phyloP scores from a whole-genome alignment of 2,329 filamentous ascomycete genomes.

The Xylariaceae sp. region DNA sequence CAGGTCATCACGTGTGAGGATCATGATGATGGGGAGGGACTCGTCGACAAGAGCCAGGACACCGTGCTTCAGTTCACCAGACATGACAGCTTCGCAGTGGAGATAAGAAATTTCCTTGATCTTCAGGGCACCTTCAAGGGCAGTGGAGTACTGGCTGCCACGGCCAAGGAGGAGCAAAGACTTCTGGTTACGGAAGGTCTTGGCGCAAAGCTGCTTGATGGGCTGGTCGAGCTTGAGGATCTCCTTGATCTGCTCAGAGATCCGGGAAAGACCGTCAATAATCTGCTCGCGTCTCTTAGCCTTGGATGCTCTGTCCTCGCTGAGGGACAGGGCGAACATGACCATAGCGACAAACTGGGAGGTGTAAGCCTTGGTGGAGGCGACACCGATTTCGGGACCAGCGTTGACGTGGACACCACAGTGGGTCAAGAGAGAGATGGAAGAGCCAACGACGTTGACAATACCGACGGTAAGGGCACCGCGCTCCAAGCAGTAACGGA shows the following conservation, averaged over 20 bases:
- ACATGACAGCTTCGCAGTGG: slow-evolving; percentile 99
- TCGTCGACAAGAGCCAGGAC: slow-evolving; percentile 96
- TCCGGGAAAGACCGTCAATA: slow-evolving; percentile 82
- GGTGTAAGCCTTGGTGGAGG: slow-evolving; percentile 98
- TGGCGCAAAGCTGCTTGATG: slow-evolving; percentile 90
- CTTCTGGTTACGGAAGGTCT: slow-evolving; percentile 96
- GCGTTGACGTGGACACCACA: slow-evolving; percentile 99
- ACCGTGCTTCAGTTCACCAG: slow-evolving; percentile 97
- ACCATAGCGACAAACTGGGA: slow-evolving; percentile 99
- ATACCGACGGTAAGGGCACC: slow-evolving; percentile 96
- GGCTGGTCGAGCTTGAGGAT: slow-evolving; percentile 86
- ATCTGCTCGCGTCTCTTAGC: slow-evolving; percentile 87
- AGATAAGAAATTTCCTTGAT: slow-evolving; percentile 99
- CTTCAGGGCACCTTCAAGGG: slow-evolving; percentile 94
- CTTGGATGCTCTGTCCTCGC: slow-evolving; percentile 95
- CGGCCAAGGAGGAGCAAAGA: slow-evolving; percentile 87
- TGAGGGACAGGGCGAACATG: slow-evolving; percentile 96
- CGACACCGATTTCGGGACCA: slow-evolving; percentile 96
- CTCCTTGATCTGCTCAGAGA: slow-evolving; percentile 87
- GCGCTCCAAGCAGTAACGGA: slow-evolving; percentile 96
- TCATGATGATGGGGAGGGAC: slow-evolving; percentile 99
- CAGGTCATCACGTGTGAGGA: slow-evolving; percentile 89
- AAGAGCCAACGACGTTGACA: slow-evolving; percentile 97
- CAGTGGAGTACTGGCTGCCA: slow-evolving; percentile 94
- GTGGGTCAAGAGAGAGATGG: slow-evolving; percentile 97